A percentile compares a stretch with the other conserved stretches of the same genome.
phyloP scores from a whole-genome alignment of 495 filamentous ascomycete genomes.

The Aspergillus saccharolyticus region DNA sequence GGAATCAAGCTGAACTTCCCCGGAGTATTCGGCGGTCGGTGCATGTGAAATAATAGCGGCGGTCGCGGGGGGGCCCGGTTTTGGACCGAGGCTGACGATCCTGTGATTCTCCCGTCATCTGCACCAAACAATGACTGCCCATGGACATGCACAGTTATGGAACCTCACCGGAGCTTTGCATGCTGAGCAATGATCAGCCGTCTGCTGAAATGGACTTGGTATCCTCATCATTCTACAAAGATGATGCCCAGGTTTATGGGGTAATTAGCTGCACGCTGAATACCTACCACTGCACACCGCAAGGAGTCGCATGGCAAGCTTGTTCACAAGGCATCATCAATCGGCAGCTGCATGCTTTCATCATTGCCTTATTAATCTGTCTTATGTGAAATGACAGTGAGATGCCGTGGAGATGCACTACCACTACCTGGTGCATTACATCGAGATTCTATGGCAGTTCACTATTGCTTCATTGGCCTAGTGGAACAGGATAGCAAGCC shows the following conservation, averaged over 20 bases:
- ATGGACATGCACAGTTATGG: no score
- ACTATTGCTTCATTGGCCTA: not conserved
- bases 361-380: not conserved
- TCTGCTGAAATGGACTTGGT: no score
- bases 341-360: not conserved
- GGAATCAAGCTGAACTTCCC: conserved; percentile 11
- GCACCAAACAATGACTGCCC: no score
- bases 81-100: conserved; percentile 17
- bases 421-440: not conserved
- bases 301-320: not conserved
- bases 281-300: not conserved
- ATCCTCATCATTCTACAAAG: not conserved
- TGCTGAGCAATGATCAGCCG: no score
- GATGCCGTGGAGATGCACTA: not conserved
- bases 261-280: not conserved
- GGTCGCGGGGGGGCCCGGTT: conserved; percentile 13
- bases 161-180: no score
- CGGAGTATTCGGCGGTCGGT: conserved; percentile 11
- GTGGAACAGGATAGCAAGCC: no score
- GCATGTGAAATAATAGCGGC: conserved; percentile 23
- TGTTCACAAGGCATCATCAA: not conserved
- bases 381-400: not conserved
- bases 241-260: not conserved
- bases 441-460: not conserved
- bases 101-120: conserved; percentile 1